Evolutionary conservation across 106 monocot species (phyloP).

Genomic region (Apostasia shenzhenica): DNA sequence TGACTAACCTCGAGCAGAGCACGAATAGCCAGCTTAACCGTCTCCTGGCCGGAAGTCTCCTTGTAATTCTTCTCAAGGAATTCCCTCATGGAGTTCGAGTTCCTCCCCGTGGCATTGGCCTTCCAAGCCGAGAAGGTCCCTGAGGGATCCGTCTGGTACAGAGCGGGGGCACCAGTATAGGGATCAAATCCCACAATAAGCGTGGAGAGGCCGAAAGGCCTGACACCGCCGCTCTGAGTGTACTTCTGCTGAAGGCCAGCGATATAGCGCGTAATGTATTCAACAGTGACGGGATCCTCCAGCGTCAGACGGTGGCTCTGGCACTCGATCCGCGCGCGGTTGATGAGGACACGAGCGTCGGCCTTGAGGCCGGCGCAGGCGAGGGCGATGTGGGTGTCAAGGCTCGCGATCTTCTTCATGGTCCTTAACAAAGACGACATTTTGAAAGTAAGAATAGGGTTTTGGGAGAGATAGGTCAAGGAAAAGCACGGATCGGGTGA

Average conservation of each 20-base stretch:
- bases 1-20: conserved; percentile 75
- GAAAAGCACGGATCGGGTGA: not conserved
- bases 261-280: conserved; percentile 91
- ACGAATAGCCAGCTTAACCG: conserved; percentile 74
- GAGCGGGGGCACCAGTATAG: conserved; percentile 45
- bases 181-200: conserved; percentile 94
- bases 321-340: conserved; percentile 87
- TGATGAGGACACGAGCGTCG: conserved; percentile 87
- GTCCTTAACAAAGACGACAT: conserved; percentile 25
- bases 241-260: conserved; percentile 97
- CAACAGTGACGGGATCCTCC: conserved; percentile 84
- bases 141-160: conserved; percentile 95
- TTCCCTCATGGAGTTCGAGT: conserved; percentile 90
- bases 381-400: conserved; percentile 84
- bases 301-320: conserved; percentile 89
- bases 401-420: conserved; percentile 80
- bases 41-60: conserved; percentile 83
- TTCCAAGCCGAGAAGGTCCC: conserved; percentile 97
- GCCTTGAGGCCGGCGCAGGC: conserved; percentile 95
- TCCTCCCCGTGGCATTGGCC: conserved; percentile 96
- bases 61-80: conserved; percentile 92
- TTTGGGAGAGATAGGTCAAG: not conserved
- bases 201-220: conserved; percentile 89
- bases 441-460: not conserved
- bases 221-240: conserved; percentile 92